phyloP scores from a whole-genome alignment of 805 yeast genomes.

The Hanseniaspora hatyaiensis region DNA sequence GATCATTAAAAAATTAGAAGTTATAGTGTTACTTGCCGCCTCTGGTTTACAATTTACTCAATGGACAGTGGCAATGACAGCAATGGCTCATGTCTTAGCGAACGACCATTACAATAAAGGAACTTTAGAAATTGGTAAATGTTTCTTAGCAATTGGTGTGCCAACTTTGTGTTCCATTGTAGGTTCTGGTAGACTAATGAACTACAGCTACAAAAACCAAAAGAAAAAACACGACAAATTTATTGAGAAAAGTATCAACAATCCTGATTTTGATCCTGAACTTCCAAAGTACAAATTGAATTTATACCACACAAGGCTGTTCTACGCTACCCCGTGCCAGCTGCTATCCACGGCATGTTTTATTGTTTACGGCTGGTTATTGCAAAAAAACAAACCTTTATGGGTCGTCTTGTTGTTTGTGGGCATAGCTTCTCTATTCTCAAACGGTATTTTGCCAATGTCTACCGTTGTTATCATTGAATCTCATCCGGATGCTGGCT shows the following conservation, averaged over 20 bases:
- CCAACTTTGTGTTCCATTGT: constrained; percentile 55
- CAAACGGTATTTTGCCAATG: constrained; percentile 46
- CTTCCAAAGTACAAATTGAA: constrained; percentile 35
- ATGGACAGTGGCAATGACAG: constrained; percentile 61
- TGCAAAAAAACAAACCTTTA: constrained; percentile 37
- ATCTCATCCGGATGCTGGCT: constrained; percentile 54
- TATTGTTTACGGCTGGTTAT: constrained; percentile 62
- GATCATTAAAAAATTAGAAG: constrained; percentile 36
- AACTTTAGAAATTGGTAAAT: constrained; percentile 51
- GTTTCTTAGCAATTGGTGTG: constrained; percentile 64
- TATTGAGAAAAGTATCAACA: constrained; percentile 20
- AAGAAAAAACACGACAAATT: constrained; percentile 22
- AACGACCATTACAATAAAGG: constrained; percentile 39
- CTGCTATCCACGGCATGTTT: constrained; percentile 32
- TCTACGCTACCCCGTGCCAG: constrained; percentile 37
- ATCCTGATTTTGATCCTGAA: constrained; percentile 22
- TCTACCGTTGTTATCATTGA: constrained; percentile 66
- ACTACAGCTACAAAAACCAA: constrained; percentile 31
- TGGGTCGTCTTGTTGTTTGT: constrained; percentile 49
- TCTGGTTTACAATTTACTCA: constrained; percentile 52
- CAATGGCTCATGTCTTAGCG: constrained; percentile 44
- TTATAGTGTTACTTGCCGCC: constrained; percentile 42
- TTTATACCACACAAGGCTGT: constrained; percentile 44
- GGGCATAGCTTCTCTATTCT: constrained; percentile 46
- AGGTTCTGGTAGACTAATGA: constrained; percentile 44